Evolutionary conservation across 2,329 filamentous ascomycete genomes (phyloP).

Genomic region (Colletotrichum sidae): DNA sequence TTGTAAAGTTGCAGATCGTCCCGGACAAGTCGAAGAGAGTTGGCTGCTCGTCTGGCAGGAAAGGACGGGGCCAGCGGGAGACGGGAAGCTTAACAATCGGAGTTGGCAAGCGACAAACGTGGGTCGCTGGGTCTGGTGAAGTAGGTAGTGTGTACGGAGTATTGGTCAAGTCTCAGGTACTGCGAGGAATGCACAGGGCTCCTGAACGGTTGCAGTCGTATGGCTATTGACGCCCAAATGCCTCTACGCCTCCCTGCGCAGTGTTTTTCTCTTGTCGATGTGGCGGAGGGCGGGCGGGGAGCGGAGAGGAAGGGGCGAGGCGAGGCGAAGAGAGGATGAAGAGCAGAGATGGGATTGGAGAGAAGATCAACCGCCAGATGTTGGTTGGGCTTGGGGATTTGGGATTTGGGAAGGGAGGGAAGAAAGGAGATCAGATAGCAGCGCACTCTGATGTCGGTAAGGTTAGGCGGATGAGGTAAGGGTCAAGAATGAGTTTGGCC

Average conservation of each 20-base stretch:
- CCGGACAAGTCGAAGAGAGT: constrained; percentile 1
- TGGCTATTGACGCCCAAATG: constrained; percentile 36
- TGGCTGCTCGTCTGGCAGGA: constrained; percentile 3
- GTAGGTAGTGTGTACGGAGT: no score
- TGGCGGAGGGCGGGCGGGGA: constrained; percentile 10
- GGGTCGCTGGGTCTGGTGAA: constrained; percentile 31
- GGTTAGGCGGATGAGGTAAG: constrained; percentile 30
- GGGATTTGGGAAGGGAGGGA: constrained; percentile 28
- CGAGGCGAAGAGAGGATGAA: background rate
- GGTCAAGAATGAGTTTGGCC: background rate
- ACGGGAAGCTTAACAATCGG: constrained; percentile 38
- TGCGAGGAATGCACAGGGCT: constrained; percentile 35
- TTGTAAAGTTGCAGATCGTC: constrained; percentile 3
- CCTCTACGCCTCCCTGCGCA: constrained; percentile 30
- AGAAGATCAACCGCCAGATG: constrained; percentile 19
- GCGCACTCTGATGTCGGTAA: background rate
- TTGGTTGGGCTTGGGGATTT: constrained; percentile 31
- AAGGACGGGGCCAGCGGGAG: constrained; percentile 34
- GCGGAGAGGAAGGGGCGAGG: constrained; percentile 3
- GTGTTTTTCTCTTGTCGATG: constrained; percentile 19
- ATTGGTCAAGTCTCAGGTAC: background rate
- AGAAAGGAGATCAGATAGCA: constrained; percentile 27
- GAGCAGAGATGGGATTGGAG: constrained; percentile 30
- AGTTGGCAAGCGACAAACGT: constrained; percentile 35
- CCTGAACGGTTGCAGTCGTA: constrained; percentile 14